Evolutionary conservation across 1,284 basidiomycete genomes (phyloP).

Genomic region (Xerocomus minutiporus): DNA sequence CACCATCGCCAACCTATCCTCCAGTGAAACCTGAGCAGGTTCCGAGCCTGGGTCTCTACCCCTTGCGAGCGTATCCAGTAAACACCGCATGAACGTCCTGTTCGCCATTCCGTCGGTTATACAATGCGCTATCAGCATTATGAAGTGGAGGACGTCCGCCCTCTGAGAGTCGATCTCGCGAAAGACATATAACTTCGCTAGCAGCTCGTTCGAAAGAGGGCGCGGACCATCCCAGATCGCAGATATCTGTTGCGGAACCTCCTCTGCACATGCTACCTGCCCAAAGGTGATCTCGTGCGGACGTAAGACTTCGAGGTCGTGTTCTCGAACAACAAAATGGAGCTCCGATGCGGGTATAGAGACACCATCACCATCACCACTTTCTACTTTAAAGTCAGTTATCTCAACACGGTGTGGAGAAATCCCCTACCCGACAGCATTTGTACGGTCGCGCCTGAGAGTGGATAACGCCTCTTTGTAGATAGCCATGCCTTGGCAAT

Average conservation of each 20-base stretch:
- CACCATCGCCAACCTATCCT: conserved; percentile 20
- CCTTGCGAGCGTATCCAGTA: neutral
- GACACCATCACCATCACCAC: too few relatives aligned
- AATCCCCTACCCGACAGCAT: too few relatives aligned
- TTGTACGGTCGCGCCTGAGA: neutral
- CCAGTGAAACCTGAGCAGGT: conserved; percentile 20
- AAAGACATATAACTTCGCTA: neutral
- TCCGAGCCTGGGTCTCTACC: neutral
- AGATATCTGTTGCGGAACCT: neutral
- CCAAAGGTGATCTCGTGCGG: conserved; percentile 10
- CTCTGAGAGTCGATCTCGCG: neutral
- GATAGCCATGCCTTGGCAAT: neutral
- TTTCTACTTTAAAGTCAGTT: too few relatives aligned
- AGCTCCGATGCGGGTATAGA: neutral
- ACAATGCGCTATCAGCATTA: neutral
- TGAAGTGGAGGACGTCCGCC: conserved; percentile 11
- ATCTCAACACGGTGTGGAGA: too few relatives aligned
- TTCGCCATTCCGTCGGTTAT: neutral
- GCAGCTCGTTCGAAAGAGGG: conserved; percentile 19
- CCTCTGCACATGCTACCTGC: conserved; percentile 9
- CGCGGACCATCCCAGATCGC: conserved; percentile 8
- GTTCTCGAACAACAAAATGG: conserved; percentile 22
- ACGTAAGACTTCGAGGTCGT: conserved; percentile 12
- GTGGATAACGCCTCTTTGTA: neutral
- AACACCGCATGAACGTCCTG: neutral